Evolutionary conservation across 306 rosid genomes (phyloP), one percentile per base, ranked within the genome.

Genomic region (Cucurbita ficifolia): DNA sequence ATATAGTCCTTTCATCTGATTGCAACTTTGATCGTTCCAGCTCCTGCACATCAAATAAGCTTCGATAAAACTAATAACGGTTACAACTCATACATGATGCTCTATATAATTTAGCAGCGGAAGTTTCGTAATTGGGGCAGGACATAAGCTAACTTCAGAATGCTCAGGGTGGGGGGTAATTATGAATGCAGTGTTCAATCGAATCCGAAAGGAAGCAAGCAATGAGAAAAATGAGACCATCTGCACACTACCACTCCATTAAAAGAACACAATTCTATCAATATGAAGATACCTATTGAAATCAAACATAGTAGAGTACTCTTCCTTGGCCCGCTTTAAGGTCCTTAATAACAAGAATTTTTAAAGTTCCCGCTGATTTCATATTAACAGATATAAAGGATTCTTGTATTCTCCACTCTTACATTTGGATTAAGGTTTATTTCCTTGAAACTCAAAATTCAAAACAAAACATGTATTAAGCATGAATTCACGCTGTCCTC

Each of bases 1-100:
- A 91, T 78, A 94, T 87, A 69, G 99, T 89, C 80, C 97, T 89
- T 83, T 89, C 97, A n/a, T 91, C 92, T 0, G 92, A 87, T 55
- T 91, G 96, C 43, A 84, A 56, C 80, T 87, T 91, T 10, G 83
- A 67, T n/a, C 79, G 86, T 38, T 83, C 92, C 80, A 87, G 67
- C 67, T 84, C 95, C 99, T 91, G 90, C 75, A 19, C 72, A 74
- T 14, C 43, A 75, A 46, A 77, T 78, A 73, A 29, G 43, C 48
- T 33, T 61, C 33, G 63, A 48, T 55, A 10, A 49, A 64, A 63
- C 58, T 48, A 5, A 8, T 13, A 9, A 18, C 10, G 38, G 52
- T 40, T 33, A 73, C 38, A 40, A 56, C 53, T 35, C 55, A 43
- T 8, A 55, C 21, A 43, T 50, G 43, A 52, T 51, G 69, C 21